phyloP scores from a whole-genome alignment of 164 flowering plant genomes.

The Dillenia suffruticosa region DNA sequence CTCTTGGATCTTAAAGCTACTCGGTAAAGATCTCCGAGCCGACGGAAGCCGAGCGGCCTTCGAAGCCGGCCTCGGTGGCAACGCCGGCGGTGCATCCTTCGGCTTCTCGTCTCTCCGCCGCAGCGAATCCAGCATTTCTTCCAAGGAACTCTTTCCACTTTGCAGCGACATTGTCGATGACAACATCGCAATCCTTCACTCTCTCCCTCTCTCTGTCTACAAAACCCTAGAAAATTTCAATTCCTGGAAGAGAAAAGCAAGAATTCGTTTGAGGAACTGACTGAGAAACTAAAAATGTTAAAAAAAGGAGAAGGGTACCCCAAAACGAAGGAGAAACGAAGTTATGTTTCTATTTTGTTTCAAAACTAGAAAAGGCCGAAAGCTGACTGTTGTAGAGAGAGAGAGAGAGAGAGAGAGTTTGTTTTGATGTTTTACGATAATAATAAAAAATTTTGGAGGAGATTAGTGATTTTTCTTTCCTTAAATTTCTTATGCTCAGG shows the following conservation, averaged over 20 bases:
- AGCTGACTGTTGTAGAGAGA: no score
- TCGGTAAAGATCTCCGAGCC: constrained; percentile 48
- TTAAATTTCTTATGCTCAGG: no score
- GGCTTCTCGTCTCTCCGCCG: constrained; percentile 59
- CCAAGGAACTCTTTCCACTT: constrained; percentile 66
- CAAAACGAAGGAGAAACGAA: no score
- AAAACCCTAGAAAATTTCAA: not conserved
- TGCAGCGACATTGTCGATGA: constrained; percentile 45
- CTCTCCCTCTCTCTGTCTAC: not conserved
- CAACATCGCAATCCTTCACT: constrained; percentile 25
- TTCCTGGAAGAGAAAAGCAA: not conserved
- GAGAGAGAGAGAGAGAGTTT: no score
- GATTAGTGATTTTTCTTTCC: no score
- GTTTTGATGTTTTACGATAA: no score
- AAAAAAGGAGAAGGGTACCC: no score
- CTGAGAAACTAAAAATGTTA: no score
- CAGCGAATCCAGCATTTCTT: constrained; percentile 89
- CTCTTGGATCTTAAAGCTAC: constrained; percentile 33
- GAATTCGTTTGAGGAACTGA: no score
- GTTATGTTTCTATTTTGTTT: no score
- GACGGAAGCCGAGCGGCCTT: constrained; percentile 59
- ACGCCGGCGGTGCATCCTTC: constrained; percentile 78
- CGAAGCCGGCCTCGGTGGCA: constrained; percentile 78
- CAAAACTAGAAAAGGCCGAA: no score
- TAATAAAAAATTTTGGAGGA: no score